Evolutionary conservation across 2,329 filamentous ascomycete genomes (phyloP).

Genomic region (Ambrosiella cleistominuta): DNA sequence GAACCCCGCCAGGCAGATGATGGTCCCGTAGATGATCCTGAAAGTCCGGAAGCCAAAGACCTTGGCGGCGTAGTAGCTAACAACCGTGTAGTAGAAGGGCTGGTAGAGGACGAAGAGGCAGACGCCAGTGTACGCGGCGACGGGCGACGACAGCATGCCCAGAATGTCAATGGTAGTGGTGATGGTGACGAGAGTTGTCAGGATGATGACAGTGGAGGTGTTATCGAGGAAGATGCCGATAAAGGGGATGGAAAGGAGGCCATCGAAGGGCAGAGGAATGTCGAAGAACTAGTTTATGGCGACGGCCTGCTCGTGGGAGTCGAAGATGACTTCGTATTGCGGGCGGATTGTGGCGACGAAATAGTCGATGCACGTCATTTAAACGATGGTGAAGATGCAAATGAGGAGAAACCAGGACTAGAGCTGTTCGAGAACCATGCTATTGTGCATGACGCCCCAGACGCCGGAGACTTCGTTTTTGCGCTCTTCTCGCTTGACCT

Average conservation of each 20-base stretch:
- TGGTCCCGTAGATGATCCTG: conserved; percentile 80
- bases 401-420: conserved; percentile 71
- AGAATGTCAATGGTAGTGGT: conserved; percentile 63
- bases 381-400: conserved; percentile 59
- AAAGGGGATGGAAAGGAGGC: conserved; percentile 70
- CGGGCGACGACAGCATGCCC: conserved; percentile 50
- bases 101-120: conserved; percentile 68
- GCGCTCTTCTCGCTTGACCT: conserved; percentile 48
- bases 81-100: conserved; percentile 79
- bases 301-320: conserved; percentile 40
- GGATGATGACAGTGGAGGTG: conserved; percentile 52
- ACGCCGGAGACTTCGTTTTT: conserved; percentile 58
- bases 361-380: conserved; percentile 76
- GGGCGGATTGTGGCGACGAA: conserved; percentile 74
- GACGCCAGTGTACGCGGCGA: conserved; percentile 61
- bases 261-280: conserved; percentile 57
- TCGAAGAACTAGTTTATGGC: conserved; percentile 75
- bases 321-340: conserved; percentile 64
- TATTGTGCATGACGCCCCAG: conserved; percentile 70
- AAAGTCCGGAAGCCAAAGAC: conserved; percentile 87
- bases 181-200: conserved; percentile 49
- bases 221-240: conserved; percentile 67
- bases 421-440: conserved; percentile 55
- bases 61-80: conserved; percentile 78
- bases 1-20: conserved; percentile 71